Evolutionary conservation across 768 basidiomycete species (phyloP).

Genomic region (Boletus reticulatus): DNA sequence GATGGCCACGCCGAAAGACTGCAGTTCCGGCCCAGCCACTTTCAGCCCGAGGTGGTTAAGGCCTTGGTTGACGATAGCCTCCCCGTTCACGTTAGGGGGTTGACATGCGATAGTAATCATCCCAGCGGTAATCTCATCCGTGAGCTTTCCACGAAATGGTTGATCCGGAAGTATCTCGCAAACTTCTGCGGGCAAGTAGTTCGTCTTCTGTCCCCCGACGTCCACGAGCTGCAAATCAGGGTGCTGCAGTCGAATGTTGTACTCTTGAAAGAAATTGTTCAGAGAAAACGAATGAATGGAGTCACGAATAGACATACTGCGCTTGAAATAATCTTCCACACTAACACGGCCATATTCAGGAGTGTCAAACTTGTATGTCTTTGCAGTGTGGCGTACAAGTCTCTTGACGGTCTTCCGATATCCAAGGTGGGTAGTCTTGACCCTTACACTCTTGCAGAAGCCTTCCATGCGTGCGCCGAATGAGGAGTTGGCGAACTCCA

Average conservation of each 20-base stretch:
- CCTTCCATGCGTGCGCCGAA: slow-evolving; percentile 58
- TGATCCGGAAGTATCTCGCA: slow-evolving; percentile 46
- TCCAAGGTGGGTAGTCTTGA: slow-evolving; percentile 68
- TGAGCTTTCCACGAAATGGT: slow-evolving; percentile 49
- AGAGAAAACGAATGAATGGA: background rate
- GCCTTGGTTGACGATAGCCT: slow-evolving; percentile 42
- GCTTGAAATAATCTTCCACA: slow-evolving; percentile 47
- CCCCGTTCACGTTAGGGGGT: slow-evolving; percentile 48
- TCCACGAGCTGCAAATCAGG: slow-evolving; percentile 47
- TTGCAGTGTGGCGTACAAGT: slow-evolving; percentile 41
- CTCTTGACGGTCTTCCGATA: slow-evolving; percentile 71
- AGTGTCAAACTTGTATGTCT: slow-evolving; percentile 39
- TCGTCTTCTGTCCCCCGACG: slow-evolving; percentile 43
- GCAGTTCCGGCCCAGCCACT: slow-evolving; percentile 33
- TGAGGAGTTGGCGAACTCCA: slow-evolving; percentile 43
- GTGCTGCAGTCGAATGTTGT: slow-evolving; percentile 36
- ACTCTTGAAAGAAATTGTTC: slow-evolving; percentile 35
- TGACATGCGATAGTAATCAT: slow-evolving; percentile 53
- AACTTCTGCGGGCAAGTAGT: slow-evolving; percentile 46
- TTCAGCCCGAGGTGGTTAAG: slow-evolving; percentile 43
- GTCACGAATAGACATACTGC: slow-evolving; percentile 35
- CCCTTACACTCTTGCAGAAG: slow-evolving; percentile 65
- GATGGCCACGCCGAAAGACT: slow-evolving; percentile 44
- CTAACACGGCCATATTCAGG: slow-evolving; percentile 41
- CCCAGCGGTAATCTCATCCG: slow-evolving; percentile 48